Percentiles rank a stretch among this genome's conserved stretches.
phyloP scores from a whole-genome alignment of 192 early-diverging fungal genomes.

The Phlyctochytrium planicorne region DNA sequence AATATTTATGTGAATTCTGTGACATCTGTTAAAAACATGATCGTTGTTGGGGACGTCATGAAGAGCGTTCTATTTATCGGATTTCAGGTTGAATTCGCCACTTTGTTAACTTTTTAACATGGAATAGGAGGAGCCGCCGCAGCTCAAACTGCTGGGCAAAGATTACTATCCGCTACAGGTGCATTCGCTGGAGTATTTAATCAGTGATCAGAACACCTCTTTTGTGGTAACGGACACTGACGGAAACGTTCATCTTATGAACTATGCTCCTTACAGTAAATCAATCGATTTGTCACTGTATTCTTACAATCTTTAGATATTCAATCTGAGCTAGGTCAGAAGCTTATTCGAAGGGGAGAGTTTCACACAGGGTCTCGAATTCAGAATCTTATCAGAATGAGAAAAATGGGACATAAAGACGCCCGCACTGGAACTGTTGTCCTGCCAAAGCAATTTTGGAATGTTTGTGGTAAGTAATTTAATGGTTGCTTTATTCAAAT shows the following conservation, averaged over 20 bases:
- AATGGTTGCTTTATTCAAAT: conserved; percentile 20
- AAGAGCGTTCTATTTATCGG: conserved; percentile 88
- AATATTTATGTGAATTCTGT: conserved; percentile 86
- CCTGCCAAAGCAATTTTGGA: conserved; percentile 31
- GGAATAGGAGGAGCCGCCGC: conserved; percentile 82
- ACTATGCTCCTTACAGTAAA: conserved; percentile 86
- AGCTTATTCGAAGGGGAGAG: conserved; percentile 87
- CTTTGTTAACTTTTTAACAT: neutral
- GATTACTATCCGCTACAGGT: conserved; percentile 82
- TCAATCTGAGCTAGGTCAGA: conserved; percentile 84
- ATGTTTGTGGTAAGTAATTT: conserved; percentile 19
- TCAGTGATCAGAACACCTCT: conserved; percentile 69
- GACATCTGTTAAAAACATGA: conserved; percentile 80
- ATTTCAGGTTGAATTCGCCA: conserved; percentile 69
- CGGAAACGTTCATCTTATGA: conserved; percentile 77
- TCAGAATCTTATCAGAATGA: conserved; percentile 63
- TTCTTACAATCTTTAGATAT: conserved; percentile 54
- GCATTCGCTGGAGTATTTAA: conserved; percentile 70
- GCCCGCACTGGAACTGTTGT: conserved; percentile 27
- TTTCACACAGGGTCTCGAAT: conserved; percentile 81
- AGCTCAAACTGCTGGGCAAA: conserved; percentile 82
- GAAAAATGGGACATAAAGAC: conserved; percentile 25
- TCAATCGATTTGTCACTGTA: conserved; percentile 3
- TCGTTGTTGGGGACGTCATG: conserved; percentile 82
- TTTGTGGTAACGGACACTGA: conserved; percentile 84